phyloP scores from a whole-genome alignment of 345 rosid species.

The Citrus trifoliata region DNA sequence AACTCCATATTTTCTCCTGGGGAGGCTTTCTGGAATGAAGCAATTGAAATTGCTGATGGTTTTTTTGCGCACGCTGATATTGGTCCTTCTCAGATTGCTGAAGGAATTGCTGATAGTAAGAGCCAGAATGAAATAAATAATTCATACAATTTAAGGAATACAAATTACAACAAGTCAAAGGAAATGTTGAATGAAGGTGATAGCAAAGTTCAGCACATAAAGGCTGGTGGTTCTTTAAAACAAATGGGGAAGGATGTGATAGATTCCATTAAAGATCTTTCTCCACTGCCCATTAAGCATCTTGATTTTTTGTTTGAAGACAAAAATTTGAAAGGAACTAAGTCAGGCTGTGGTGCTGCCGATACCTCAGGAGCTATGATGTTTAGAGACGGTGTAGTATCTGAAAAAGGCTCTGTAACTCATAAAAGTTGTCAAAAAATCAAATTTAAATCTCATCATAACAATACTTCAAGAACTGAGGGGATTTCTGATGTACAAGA shows the following conservation, averaged over 20 bases:
- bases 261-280: slow-evolving; percentile 37
- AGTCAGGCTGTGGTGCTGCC: slow-evolving; percentile 17
- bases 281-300: slow-evolving; percentile 80
- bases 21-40: slow-evolving; percentile 98
- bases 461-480: slow-evolving; percentile 25
- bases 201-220: slow-evolving; percentile 34
- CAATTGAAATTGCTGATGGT: slow-evolving; percentile 88
- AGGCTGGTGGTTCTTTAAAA: slow-evolving; percentile 34
- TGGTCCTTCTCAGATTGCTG: slow-evolving; percentile 25
- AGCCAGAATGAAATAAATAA: slow-evolving; percentile 20
- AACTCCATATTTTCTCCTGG: slow-evolving; percentile 94
- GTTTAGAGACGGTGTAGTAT: slow-evolving; percentile 28
- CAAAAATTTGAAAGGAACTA: slow-evolving; percentile 38
- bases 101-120: slow-evolving; percentile 21
- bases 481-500: slow-evolving; percentile 29
- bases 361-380: slow-evolving; percentile 20
- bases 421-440: slow-evolving; percentile 19
- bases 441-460: slow-evolving; percentile 16
- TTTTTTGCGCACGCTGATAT: slow-evolving; percentile 41
- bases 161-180: slow-evolving; percentile 28
- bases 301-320: slow-evolving; percentile 73
- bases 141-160: slow-evolving; percentile 25
- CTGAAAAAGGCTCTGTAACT: slow-evolving; percentile 30
- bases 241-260: slow-evolving; percentile 33
- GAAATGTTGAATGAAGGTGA: slow-evolving; percentile 39